Conservation (phyloP, 2,329 filamentous ascomycete genomes). For the Iodosphaeria phyllophila region DNA sequence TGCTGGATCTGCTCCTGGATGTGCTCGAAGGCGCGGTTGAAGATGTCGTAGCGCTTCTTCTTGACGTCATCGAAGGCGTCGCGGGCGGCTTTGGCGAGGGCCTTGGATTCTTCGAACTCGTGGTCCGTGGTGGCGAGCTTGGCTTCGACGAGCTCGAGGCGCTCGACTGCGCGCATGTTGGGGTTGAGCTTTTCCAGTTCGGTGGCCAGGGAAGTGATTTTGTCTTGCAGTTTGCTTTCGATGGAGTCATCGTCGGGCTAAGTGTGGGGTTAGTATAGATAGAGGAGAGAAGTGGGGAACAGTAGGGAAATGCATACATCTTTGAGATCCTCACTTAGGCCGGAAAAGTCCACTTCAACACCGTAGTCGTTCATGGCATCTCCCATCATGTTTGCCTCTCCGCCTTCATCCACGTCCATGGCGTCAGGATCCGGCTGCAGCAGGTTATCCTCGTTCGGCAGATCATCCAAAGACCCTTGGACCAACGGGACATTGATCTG, state of each 20-base stretch:
- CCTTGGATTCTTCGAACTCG: slow-evolving; percentile 74
- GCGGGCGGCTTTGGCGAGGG: slow-evolving; percentile 52
- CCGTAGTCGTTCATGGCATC: slow-evolving; percentile 72
- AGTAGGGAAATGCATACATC: slow-evolving; percentile 30
- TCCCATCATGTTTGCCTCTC: slow-evolving; percentile 38
- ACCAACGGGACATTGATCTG: slow-evolving; percentile 73
- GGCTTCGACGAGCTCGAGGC: slow-evolving; percentile 68
- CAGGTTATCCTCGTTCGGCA: slow-evolving; percentile 74
- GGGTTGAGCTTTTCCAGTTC: slow-evolving; percentile 91
- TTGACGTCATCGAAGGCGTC: slow-evolving; percentile 74
- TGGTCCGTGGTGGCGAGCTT: slow-evolving; percentile 70
- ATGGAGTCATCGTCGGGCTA: slow-evolving; percentile 50
- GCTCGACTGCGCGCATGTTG: slow-evolving; percentile 90
- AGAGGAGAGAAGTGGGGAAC: background rate
- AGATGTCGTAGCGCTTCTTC: slow-evolving; percentile 68
- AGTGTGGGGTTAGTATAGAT: slow-evolving; percentile 10
- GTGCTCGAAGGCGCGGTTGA: slow-evolving; percentile 88
- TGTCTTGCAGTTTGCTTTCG: slow-evolving; percentile 61
- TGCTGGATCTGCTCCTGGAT: slow-evolving; percentile 87
- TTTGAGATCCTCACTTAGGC: slow-evolving; percentile 66
- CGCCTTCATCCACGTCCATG: slow-evolving; percentile 78
- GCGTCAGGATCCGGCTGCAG: slow-evolving; percentile 63
- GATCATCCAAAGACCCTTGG: slow-evolving; percentile 58
- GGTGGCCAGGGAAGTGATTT: slow-evolving; percentile 51
- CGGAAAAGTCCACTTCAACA: slow-evolving; percentile 73